Base-by-base conservation (phyloP, 192 early-diverging fungal species). In the Paraglomus occultum region DNA sequence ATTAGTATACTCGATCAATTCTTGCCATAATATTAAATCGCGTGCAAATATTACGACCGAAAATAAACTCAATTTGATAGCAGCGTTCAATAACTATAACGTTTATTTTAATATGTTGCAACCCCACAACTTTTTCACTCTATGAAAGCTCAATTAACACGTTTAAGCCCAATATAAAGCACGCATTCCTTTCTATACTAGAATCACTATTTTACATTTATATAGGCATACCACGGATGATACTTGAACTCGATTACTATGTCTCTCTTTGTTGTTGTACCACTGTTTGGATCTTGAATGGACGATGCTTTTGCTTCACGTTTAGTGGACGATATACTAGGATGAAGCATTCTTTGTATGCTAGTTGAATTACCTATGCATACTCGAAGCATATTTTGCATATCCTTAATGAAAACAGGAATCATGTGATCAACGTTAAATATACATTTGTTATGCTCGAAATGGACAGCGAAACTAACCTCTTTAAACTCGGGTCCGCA, bases 141-240 rank as follows among this genome's bases (percentile, higher is more conserved):
- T 31, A 31, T 31, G 31, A 31, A 31, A 31, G 31, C 31, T 3
- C 31, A 31, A 31, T 31, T 31, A 31, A 31, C 31, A 31, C 31
- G 31, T 31, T 31, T 31, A 31, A n/a, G 31, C 31, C 31, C 31
- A 31, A 31, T 31, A 31, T 31, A 31, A 31, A 31, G 1, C 31
- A 31, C 31, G 31, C 31, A 23, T 46, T 18, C 23, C 17, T 60
- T 42, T 40, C 44, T 42, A 4, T 60, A 44, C 14, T 18, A 63
- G 22, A 11, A 63, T 31, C 40, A 49, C 31, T 63, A 51, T 66
- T 66, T 66, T 18, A 70, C 47, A 38, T 22, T 31, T 10, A 70
- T 59, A 22, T 59, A 53, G n/a, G 67, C 46, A 49, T 57, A 70
- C 67, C 67, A 70, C 20, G 67, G 67, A 70, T 70, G 67, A 70